phyloP scores from a whole-genome alignment of 2,329 filamentous ascomycete species.

The Exophiala sp. region DNA sequence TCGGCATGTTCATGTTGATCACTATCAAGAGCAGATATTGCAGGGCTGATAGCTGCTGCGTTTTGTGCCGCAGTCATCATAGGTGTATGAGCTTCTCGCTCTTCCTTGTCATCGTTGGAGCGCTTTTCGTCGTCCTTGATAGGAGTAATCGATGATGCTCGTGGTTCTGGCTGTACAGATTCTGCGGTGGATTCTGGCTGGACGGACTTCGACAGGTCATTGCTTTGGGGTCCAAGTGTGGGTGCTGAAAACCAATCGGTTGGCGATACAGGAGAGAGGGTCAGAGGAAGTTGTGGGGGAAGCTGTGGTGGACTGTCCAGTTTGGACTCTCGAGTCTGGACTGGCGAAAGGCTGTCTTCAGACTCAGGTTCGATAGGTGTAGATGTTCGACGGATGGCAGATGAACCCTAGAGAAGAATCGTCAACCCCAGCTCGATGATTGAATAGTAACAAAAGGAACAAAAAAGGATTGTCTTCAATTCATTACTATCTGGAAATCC shows the following conservation, averaged over 20 bases:
- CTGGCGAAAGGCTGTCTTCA: constrained; percentile 8
- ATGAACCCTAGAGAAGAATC: constrained; percentile 21
- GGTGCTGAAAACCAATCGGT: constrained; percentile 22
- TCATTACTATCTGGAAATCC: constrained; percentile 22
- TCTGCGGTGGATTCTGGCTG: background rate
- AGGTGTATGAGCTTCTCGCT: too few relatives aligned
- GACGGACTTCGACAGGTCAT: background rate
- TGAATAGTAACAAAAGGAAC: background rate
- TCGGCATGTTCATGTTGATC: constrained; percentile 10
- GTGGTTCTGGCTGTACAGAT: too few relatives aligned
- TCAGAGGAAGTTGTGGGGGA: constrained; percentile 22
- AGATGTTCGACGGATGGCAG: constrained; percentile 15
- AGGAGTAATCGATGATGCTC: constrained; percentile 1
- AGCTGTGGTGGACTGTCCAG: constrained; percentile 20
- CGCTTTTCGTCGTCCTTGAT: background rate
- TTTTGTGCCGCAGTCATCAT: too few relatives aligned
- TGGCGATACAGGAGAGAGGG: constrained; percentile 15
- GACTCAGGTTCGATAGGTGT: constrained; percentile 13
- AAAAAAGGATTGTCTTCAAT: constrained; percentile 15
- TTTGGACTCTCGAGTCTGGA: constrained; percentile 17
- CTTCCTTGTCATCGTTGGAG: too few relatives aligned
- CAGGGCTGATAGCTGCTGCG: constrained; percentile 7
- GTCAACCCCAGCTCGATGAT: constrained; percentile 20
- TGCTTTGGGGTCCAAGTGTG: constrained; percentile 5
- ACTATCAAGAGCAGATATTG: constrained; percentile 23